A percentile compares a stretch with the other conserved stretches of the same genome.
Evolutionary conservation across 805 yeast species (phyloP).

Genomic region (Citeromyces matritensis): DNA sequence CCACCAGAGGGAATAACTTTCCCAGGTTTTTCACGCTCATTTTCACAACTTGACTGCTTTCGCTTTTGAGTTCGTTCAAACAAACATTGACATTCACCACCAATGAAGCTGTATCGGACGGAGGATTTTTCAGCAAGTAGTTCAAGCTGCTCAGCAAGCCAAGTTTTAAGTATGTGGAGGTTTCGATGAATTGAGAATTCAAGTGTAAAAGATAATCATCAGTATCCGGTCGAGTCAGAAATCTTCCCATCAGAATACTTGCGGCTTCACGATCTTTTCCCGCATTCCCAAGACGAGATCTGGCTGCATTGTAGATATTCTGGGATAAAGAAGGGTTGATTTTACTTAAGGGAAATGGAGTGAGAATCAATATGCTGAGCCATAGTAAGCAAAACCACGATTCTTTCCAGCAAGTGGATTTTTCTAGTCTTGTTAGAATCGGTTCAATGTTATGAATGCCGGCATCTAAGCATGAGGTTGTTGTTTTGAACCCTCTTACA

Average conservation of each 20-base stretch:
- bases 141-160: constrained; percentile 10
- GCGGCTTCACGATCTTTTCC: constrained; percentile 48
- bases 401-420: constrained; percentile 24
- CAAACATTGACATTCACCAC: not conserved
- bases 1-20: constrained; percentile 12
- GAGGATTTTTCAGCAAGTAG: constrained; percentile 8
- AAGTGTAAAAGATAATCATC: too few relatives aligned
- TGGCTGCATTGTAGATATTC: constrained; percentile 19
- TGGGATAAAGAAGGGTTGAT: constrained; percentile 18
- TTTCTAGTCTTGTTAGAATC: constrained; percentile 13
- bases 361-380: constrained; percentile 54
- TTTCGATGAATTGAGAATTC: too few relatives aligned
- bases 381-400: constrained; percentile 44
- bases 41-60: constrained; percentile 3
- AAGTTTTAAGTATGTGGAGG: constrained; percentile 3
- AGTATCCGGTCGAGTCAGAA: constrained; percentile 33
- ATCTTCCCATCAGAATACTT: constrained; percentile 32
- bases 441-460: constrained; percentile 34
- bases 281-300: constrained; percentile 19
- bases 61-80: not conserved
- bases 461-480: constrained; percentile 44
- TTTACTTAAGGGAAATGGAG: constrained; percentile 50
- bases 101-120: not conserved
- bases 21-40: constrained; percentile 18
- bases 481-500: constrained; percentile 48